Evolutionary conservation across 1,284 basidiomycete genomes (phyloP).

Genomic region (Vanrija pseudolonga): DNA sequence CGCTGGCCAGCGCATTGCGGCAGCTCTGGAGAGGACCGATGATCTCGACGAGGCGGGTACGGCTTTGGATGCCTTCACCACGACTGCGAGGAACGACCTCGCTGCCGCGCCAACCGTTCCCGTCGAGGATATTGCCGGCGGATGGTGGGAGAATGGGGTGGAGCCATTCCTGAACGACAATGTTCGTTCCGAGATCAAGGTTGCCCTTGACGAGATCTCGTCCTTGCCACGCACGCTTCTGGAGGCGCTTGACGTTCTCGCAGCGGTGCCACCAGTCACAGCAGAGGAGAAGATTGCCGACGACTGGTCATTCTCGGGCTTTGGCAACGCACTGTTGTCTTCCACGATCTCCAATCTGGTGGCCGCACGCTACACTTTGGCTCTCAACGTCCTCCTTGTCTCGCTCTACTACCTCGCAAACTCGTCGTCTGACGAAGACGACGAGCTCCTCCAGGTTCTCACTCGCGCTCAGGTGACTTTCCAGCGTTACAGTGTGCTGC

Average conservation of each 20-base stretch:
- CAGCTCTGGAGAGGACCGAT: slow-evolving; percentile 19
- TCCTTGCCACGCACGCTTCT: slow-evolving; percentile 17
- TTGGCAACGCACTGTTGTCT: slow-evolving; percentile 41
- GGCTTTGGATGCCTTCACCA: slow-evolving; percentile 31
- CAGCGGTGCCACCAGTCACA: neutral
- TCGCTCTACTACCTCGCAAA: slow-evolving; percentile 38
- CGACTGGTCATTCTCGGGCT: slow-evolving; percentile 28
- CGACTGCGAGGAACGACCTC: slow-evolving; percentile 16
- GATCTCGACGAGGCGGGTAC: slow-evolving; percentile 12
- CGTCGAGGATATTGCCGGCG: slow-evolving; percentile 18
- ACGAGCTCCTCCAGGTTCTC: slow-evolving; percentile 33
- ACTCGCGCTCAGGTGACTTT: slow-evolving; percentile 35
- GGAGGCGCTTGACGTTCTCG: slow-evolving; percentile 29
- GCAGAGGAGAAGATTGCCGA: neutral
- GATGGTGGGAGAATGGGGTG: slow-evolving; percentile 29
- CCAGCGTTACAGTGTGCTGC: slow-evolving; percentile 39
- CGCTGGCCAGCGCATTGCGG: slow-evolving; percentile 23
- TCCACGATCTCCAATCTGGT: slow-evolving; percentile 31
- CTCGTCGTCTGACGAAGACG: slow-evolving; percentile 21
- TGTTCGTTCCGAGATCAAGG: slow-evolving; percentile 16
- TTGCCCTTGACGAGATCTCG: slow-evolving; percentile 22
- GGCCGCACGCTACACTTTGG: slow-evolving; percentile 37
- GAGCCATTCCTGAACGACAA: slow-evolving; percentile 20
- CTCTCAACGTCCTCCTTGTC: slow-evolving; percentile 41
- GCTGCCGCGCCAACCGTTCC: slow-evolving; percentile 19